Base-by-base conservation (phyloP, 257 asterid genomes). In the Misopates orontium region DNA sequence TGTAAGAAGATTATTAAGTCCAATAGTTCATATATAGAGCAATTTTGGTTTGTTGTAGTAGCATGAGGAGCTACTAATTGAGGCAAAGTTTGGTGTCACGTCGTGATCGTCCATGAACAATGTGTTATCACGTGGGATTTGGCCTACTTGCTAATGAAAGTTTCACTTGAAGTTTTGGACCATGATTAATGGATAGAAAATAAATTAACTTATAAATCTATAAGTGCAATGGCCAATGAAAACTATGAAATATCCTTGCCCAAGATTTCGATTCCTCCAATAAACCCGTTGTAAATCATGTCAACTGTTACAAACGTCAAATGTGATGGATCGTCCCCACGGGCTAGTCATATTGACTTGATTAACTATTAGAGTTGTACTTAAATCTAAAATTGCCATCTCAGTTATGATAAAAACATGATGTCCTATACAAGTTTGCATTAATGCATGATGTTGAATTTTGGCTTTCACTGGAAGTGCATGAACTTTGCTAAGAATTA, bases 101-200 rank as follows among this genome's bases (percentile, higher is more conserved):
- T 85, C 88, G 32, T 76, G 77, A n/a, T 85, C 92, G 73, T 78
- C 71, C 76, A 68, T 62, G 68, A 69, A 66, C 65, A 25, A 25
- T 28, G 73, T 65, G 65, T 17, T 73, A 83, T 78, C 80, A 72
- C 81, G 90, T 82, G 68, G 66, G 62, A 75, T 2, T 28, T 2
- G 83, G 74, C 85, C 86, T 80, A 76, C 80, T 60, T 32, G 24
- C 69, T 63, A 60, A 48, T 67, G 68, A 67, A 73, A 56, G 42
- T 58, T 64, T 62, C 50, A 14, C 16, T 23, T 64, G 31, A 64
- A 52, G 18, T 13, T 12, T 28, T 6, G 36, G 60, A 66, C 9
- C 42, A 17, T 42, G 22, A 23, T n/a, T n/a, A n/a, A 19, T 28
- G 44, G 36, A 1, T 64, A 56, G 8, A 15, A 32, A 50, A 68